Conservation (phyloP, 768 basidiomycete genomes). For the Russula earlei region DNA sequence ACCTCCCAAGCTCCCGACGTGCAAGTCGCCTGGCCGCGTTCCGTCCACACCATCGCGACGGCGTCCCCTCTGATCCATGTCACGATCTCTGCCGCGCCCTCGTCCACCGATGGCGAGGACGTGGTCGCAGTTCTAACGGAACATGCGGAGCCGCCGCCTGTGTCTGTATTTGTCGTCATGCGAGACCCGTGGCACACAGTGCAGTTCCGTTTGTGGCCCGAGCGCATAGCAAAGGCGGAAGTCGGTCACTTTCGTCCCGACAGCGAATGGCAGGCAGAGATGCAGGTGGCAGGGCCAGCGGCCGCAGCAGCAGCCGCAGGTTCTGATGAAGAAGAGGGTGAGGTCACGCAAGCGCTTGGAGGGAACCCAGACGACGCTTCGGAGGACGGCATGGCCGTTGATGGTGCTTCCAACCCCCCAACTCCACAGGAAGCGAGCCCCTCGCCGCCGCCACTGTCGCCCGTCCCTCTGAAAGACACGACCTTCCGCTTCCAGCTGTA, state of each 20-base stretch:
- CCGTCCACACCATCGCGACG: constrained; percentile 13
- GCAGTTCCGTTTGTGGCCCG: constrained; percentile 17
- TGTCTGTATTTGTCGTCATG: constrained; percentile 16
- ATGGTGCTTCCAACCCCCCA: not conserved
- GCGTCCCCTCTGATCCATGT: not conserved
- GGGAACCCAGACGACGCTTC: not conserved
- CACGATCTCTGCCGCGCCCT: constrained; percentile 10
- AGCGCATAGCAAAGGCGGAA: constrained; percentile 13
- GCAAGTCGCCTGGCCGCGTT: constrained; percentile 6
- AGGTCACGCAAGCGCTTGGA: not conserved
- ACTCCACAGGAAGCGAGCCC: not conserved
- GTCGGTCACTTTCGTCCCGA: constrained; percentile 7
- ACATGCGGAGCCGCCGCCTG: constrained; percentile 12
- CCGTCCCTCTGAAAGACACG: constrained; percentile 8
- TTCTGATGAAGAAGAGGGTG: not conserved
- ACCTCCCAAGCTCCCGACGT: not conserved
- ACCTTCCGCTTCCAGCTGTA: constrained; percentile 20
- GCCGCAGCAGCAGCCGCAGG: not conserved
- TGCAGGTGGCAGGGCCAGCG: constrained; percentile 10
- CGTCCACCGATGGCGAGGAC: constrained; percentile 9
- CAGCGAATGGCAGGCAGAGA: constrained; percentile 10
- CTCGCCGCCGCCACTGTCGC: not conserved
- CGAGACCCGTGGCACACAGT: constrained; percentile 13
- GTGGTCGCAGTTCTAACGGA: constrained; percentile 6
- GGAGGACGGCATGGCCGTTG: constrained; percentile 9